Evolutionary conservation across 2,329 filamentous ascomycete species (phyloP).

Genomic region (Aspergillus intermedius): DNA sequence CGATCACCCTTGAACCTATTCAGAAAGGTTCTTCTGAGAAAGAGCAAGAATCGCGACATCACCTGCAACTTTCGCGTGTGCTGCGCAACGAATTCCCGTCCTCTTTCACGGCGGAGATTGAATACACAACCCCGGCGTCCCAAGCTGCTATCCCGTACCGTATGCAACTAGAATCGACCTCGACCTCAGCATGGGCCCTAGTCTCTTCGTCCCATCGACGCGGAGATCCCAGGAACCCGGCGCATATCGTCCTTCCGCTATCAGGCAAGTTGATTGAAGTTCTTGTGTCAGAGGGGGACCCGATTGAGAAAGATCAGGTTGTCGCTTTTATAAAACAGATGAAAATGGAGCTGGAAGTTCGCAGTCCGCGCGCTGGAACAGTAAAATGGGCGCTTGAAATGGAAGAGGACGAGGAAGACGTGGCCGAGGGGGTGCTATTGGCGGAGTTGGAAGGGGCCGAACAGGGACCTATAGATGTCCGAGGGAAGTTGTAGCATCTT

Average conservation of each 20-base stretch:
- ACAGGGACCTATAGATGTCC: conserved; percentile 15
- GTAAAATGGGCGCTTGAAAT: conserved; percentile 49
- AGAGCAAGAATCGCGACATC: conserved; percentile 34
- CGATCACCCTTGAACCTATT: conserved; percentile 41
- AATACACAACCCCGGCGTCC: conserved; percentile 39
- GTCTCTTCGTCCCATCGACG: conserved; percentile 40
- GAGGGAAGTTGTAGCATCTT: conserved; percentile 23
- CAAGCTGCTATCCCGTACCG: conserved; percentile 36
- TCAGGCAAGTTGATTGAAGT: conserved; percentile 56
- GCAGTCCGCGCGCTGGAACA: conserved; percentile 43
- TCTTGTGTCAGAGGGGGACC: conserved; percentile 48
- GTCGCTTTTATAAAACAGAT: conserved; percentile 58
- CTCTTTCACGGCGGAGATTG: conserved; percentile 48
- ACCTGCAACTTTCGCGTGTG: conserved; percentile 50
- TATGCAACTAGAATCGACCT: conserved; percentile 41
- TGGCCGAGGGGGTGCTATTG: conserved; percentile 50
- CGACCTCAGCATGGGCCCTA: conserved; percentile 38
- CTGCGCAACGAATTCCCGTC: conserved; percentile 56
- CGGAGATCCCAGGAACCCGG: conserved; percentile 44
- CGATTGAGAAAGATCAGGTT: conserved; percentile 45
- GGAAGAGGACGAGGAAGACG: conserved; percentile 46
- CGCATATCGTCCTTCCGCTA: conserved; percentile 52
- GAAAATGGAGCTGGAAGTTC: conserved; percentile 64
- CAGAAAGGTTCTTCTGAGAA: conserved; percentile 6
- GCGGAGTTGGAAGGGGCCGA: conserved; percentile 43